A percentile compares a stretch with the other conserved stretches of the same genome.
Conservation (phyloP, 164 flowering plant species). For the Houttuynia cordata region DNA sequence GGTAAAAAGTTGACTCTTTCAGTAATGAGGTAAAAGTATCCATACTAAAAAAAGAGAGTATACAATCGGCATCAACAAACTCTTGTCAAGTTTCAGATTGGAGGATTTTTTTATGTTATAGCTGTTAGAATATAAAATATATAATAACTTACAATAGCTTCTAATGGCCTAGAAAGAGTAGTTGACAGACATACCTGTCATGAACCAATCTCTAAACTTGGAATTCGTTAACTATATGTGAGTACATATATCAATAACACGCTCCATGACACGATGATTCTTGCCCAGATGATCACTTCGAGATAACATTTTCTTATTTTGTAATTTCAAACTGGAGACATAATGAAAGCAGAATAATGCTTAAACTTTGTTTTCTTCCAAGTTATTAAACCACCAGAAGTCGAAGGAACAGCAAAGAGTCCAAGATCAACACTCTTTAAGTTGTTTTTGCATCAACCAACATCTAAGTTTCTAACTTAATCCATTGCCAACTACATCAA, state of each 20-base stretch:
- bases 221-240: conserved; percentile 1
- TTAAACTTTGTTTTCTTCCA: background rate
- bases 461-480: no score
- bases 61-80: background rate
- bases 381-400: background rate
- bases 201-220: conserved; percentile 18
- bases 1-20: no score
- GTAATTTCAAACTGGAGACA: background rate
- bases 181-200: conserved; percentile 44
- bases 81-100: background rate
- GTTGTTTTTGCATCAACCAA: background rate
- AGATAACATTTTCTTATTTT: background rate
- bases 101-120: no score
- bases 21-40: no score
- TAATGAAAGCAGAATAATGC: background rate
- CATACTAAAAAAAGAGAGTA: no score
- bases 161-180: conserved; percentile 11
- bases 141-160: conserved; percentile 15
- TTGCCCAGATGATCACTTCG: background rate
- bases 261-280: background rate
- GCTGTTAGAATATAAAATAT: no score
- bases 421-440: background rate
- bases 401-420: background rate
- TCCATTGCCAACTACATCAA: no score
- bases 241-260: background rate